Percentiles rank a stretch among this genome's conserved stretches.
These are phyloP conservation scores for Fusarium neocosmosporiellum DNA, from an alignment of 2,329 filamentous ascomycete genomes.

Conservation along the genomic window DNA sequence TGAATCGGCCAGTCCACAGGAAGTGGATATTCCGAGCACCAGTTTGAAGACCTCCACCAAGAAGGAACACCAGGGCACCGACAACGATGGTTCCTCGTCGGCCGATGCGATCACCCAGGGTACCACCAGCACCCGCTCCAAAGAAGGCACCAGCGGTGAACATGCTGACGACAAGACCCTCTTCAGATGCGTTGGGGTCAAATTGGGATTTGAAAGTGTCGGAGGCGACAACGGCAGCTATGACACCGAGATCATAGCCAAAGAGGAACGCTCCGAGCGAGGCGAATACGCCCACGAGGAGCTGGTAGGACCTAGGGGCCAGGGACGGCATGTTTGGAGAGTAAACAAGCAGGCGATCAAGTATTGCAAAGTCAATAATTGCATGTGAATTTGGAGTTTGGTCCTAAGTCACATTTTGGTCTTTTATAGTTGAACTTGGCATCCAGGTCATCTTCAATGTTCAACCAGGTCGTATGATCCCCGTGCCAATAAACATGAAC, in stretches of 20 bases:
- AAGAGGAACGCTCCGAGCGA: slow-evolving; percentile 66
- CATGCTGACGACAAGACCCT: slow-evolving; percentile 17
- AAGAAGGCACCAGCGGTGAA: slow-evolving; percentile 26
- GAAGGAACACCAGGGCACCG: slow-evolving; percentile 74
- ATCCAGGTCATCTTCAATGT: not conserved
- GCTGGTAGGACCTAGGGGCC: slow-evolving; percentile 58
- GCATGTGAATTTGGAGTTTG: not conserved
- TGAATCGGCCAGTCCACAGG: slow-evolving; percentile 76
- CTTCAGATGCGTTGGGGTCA: slow-evolving; percentile 9
- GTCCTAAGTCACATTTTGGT: not conserved
- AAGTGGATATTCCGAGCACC: slow-evolving; percentile 68
- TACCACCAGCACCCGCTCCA: slow-evolving; percentile 10
- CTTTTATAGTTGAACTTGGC: not conserved
- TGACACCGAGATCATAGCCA: slow-evolving; percentile 63
- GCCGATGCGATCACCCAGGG: slow-evolving; percentile 66
- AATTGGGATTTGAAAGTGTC: not conserved
- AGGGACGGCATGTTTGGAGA: not conserved
- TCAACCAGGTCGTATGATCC: not conserved
- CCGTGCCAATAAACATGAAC: not conserved
- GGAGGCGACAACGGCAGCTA: not conserved
- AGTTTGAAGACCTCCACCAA: slow-evolving; percentile 79
- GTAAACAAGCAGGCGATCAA: not conserved
- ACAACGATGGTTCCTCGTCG: slow-evolving; percentile 76
- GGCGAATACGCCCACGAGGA: slow-evolving; percentile 65
- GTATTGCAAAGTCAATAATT: not conserved